phyloP scores from a whole-genome alignment of 75 land plant species.

The Pinus taeda region DNA sequence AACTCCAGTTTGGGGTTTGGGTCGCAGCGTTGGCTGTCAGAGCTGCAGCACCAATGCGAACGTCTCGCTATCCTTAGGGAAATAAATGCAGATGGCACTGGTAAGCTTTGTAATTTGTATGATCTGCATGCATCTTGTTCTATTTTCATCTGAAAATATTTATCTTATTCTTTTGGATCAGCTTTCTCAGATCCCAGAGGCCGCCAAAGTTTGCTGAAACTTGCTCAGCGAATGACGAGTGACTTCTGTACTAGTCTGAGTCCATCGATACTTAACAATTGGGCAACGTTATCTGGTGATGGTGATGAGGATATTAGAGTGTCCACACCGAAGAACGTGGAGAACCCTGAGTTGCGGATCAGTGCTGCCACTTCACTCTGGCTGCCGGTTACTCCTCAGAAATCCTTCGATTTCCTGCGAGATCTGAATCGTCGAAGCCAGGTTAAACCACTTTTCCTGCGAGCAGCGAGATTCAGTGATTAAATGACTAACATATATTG shows the following conservation, averaged over 20 bases:
- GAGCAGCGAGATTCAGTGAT: too few species aligned
- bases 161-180: background rate
- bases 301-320: constrained; percentile 56
- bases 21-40: constrained; percentile 19
- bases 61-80: constrained; percentile 16
- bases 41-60: constrained; percentile 24
- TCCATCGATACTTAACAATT: constrained; percentile 64
- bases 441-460: constrained; percentile 1
- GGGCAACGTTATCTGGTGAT: constrained; percentile 54
- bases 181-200: constrained; percentile 15
- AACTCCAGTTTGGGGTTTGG: constrained; percentile 23
- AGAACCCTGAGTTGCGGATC: constrained; percentile 12
- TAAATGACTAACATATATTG: too few species aligned
- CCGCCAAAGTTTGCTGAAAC: constrained; percentile 74
- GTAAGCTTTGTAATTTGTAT: too few species aligned
- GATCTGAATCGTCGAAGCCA: constrained; percentile 17
- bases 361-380: constrained; percentile 29
- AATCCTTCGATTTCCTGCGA: constrained; percentile 23
- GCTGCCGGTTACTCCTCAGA: constrained; percentile 6
- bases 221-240: constrained; percentile 78
- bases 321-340: constrained; percentile 11
- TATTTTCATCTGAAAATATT: background rate
- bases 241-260: constrained; percentile 78
- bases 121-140: background rate
- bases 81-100: too few species aligned